Conservation (phyloP, 345 rosid species). For the Ricinus communis region DNA sequence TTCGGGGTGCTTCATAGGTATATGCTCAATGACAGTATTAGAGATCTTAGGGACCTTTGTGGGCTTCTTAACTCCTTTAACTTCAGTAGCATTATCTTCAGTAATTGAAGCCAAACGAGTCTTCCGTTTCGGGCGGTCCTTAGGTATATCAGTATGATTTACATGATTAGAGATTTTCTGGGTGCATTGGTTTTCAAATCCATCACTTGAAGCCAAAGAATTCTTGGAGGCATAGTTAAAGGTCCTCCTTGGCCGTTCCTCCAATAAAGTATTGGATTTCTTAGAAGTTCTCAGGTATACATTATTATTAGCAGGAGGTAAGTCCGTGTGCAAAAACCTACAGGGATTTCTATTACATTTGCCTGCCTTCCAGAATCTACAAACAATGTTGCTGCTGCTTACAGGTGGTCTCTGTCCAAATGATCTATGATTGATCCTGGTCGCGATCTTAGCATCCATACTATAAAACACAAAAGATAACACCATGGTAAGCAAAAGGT, state of each 20-base stretch:
- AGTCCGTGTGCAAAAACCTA: slow-evolving; percentile 26
- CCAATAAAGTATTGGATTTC: background rate
- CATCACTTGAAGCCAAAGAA: background rate
- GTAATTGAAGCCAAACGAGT: too few relatives aligned
- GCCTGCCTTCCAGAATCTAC: slow-evolving; percentile 22
- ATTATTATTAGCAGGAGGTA: background rate
- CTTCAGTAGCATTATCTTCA: too few relatives aligned
- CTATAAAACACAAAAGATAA: slow-evolving; percentile 1
- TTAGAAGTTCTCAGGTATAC: background rate
- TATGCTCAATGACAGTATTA: background rate
- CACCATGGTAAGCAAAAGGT: too few relatives aligned
- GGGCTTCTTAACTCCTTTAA: too few relatives aligned
- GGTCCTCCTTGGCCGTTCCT: slow-evolving; percentile 7
- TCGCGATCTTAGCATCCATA: background rate
- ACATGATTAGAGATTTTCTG: background rate
- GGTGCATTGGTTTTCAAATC: background rate
- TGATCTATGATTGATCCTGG: background rate
- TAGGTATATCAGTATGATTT: too few relatives aligned
- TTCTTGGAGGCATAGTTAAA: background rate
- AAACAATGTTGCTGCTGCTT: background rate
- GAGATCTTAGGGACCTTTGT: too few relatives aligned
- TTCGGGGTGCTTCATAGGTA: background rate
- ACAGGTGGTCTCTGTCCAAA: slow-evolving; percentile 5
- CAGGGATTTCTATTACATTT: slow-evolving; percentile 42
- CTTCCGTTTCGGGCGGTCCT: too few relatives aligned